These are phyloP conservation scores for Brassica incana DNA, from an alignment of 345 rosid genomes.

Conservation along the genomic window DNA sequence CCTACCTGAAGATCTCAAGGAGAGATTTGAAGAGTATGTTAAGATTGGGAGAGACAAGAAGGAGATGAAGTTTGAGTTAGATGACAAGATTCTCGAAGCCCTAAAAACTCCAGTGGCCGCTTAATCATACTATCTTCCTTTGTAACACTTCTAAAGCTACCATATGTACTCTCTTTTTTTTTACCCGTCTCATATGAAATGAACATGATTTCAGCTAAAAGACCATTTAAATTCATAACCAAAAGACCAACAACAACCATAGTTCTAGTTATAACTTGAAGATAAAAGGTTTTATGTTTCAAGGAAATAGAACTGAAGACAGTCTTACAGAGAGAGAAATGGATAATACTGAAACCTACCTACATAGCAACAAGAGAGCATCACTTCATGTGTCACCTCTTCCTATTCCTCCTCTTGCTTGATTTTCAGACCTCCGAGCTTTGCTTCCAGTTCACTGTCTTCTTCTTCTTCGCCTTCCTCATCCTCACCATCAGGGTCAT, in stretches of 20 bases:
- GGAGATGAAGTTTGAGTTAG: constrained; percentile 68
- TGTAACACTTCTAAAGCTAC: constrained; percentile 8
- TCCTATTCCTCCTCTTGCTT: constrained; percentile 47
- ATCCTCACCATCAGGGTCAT: constrained; percentile 71
- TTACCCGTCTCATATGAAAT: constrained; percentile 11
- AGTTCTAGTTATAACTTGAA: neutral
- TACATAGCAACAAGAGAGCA: constrained; percentile 24
- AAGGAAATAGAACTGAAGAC: constrained; percentile 13
- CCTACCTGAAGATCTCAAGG: constrained; percentile 85
- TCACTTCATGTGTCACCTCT: constrained; percentile 9
- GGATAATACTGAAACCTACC: constrained; percentile 17
- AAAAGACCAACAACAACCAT: constrained; percentile 7
- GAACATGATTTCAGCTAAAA: constrained; percentile 23
- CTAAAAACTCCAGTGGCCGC: constrained; percentile 70
- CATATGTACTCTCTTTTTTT: neutral
- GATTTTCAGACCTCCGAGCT: constrained; percentile 69
- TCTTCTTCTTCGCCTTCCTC: constrained; percentile 58
- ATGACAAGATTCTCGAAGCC: constrained; percentile 77
- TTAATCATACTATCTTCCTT: constrained; percentile 35
- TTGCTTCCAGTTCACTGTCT: constrained; percentile 68
- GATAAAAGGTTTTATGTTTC: constrained; percentile 4
- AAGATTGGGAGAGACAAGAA: constrained; percentile 87
- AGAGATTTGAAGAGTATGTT: constrained; percentile 71
- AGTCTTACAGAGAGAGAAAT: constrained; percentile 7
- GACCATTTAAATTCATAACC: constrained; percentile 8